Base-by-base conservation (phyloP, 2,329 filamentous ascomycete species). In the Emmonsiellopsis sp. region DNA sequence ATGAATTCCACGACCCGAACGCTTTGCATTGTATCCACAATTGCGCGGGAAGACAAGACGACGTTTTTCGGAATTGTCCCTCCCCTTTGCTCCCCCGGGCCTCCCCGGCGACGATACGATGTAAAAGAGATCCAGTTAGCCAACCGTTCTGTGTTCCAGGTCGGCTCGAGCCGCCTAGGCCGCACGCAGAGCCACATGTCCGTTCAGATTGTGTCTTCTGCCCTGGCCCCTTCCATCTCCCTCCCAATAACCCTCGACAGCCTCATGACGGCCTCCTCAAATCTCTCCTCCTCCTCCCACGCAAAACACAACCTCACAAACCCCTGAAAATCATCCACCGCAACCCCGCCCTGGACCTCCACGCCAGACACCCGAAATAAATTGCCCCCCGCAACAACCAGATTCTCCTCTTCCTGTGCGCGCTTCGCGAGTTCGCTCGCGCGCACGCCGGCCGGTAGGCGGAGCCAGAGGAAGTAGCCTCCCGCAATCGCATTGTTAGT, bases 401-500 rank as follows among this genome's bases (percentile, higher is more conserved):
- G 67, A 46, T 83, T 81, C 67, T 87, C 84, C 52, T 85, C 79
- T 20, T 74, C 70, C 62, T 78, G 72, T 13, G 84, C 84, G 40
- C 74, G 73, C 60, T 76, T 70, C 6, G 80, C 80, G 34, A 89
- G 73, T 7, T 77, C 75, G 34, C 70, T 71, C 37, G 78, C 82
- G 7, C 76, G 73, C 52, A 85, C 70, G 44, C 65, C 53, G 57
- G 67, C 57, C 0, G 84, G 83, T 4, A 95, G 68, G 1, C 75
- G 77, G 30, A 94, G 69, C 89, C 89, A 95, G 47, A 95, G 74
- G 67, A 95, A 95, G 66, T 92, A 95, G 0, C 90, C 90, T 0
- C 90, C 90, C 32, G 84, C 85, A 2, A 84, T 67, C 3, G 73
- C 66, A 35, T 73, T 68, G 53, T 72, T 67, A 31, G 32, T 51